Evolutionary conservation across 2,329 filamentous ascomycete genomes (phyloP).

Genomic region (Beauveria brongniartii): DNA sequence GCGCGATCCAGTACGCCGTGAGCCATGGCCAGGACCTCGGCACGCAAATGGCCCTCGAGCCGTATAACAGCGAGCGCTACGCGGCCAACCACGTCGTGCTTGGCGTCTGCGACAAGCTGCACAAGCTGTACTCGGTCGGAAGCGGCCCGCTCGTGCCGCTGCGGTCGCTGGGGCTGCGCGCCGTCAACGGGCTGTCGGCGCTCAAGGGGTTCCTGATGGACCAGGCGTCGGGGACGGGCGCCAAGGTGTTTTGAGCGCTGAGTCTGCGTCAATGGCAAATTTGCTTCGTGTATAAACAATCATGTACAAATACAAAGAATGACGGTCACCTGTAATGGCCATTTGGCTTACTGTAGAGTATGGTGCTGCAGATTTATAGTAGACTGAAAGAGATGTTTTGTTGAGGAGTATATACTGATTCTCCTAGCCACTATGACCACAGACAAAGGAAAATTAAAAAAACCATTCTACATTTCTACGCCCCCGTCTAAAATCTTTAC

Average conservation of each 20-base stretch:
- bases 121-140: slow-evolving; percentile 81
- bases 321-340: neutral
- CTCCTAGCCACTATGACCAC: slow-evolving; percentile 32
- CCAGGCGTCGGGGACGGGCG: slow-evolving; percentile 50
- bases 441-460: slow-evolving; percentile 28
- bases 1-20: slow-evolving; percentile 68
- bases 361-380: neutral
- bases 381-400: slow-evolving; percentile 19
- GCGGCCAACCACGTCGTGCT: slow-evolving; percentile 71
- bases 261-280: neutral
- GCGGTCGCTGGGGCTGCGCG: slow-evolving; percentile 66
- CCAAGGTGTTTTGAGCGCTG: slow-evolving; percentile 31
- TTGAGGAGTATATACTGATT: slow-evolving; percentile 29
- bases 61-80: slow-evolving; percentile 76
- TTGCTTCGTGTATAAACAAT: slow-evolving; percentile 5
- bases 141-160: slow-evolving; percentile 73
- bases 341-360: neutral
- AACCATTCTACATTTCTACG: slow-evolving; percentile 23
- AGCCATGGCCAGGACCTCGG: slow-evolving; percentile 84
- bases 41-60: slow-evolving; percentile 65
- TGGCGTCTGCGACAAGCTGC: slow-evolving; percentile 79
- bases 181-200: slow-evolving; percentile 65
- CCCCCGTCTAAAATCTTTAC: slow-evolving; percentile 27
- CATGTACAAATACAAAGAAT: neutral
- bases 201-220: slow-evolving; percentile 85